These are phyloP conservation scores for Mortierella claussenii DNA, from an alignment of 192 early-diverging fungal genomes.

Conservation along the genomic window DNA sequence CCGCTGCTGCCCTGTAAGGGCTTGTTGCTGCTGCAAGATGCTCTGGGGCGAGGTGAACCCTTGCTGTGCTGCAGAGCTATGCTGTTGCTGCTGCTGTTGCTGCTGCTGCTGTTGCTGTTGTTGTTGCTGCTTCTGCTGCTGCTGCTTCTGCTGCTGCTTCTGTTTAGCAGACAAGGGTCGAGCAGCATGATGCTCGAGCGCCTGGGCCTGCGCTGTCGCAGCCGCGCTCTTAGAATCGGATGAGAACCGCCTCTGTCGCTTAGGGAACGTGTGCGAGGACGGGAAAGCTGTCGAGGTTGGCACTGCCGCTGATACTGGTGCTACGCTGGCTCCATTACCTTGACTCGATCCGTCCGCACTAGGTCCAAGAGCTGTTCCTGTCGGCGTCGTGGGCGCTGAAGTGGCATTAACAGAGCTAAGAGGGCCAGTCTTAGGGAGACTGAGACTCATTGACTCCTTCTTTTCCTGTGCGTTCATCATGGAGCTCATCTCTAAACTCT, in stretches of 20 bases:
- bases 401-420: background rate
- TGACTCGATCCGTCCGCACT: background rate
- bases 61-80: conserved; percentile 3
- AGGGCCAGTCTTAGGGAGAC: conserved; percentile 14
- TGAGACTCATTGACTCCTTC: conserved; percentile 32
- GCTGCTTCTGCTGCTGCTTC: conserved; percentile 40
- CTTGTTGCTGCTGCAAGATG: conserved; percentile 45
- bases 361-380: conserved; percentile 18
- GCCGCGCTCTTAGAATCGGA: conserved; percentile 45
- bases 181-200: conserved; percentile 19
- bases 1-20: conserved; percentile 25
- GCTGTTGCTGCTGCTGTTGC: conserved; percentile 20
- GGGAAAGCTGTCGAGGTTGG: conserved; percentile 12
- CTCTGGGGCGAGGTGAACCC: conserved; percentile 32
- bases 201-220: conserved; percentile 28
- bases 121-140: conserved; percentile 12
- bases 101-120: conserved; percentile 39
- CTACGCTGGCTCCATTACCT: conserved; percentile 1
- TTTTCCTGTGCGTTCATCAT: conserved; percentile 14
- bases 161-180: conserved; percentile 35
- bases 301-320: background rate
- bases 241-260: conserved; percentile 55
- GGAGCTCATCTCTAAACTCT: conserved; percentile 37
- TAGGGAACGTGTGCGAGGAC: conserved; percentile 39
- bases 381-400: conserved; percentile 39